Evolutionary conservation across 495 filamentous ascomycete species (phyloP).

Genomic region (Penicillium manginii): DNA sequence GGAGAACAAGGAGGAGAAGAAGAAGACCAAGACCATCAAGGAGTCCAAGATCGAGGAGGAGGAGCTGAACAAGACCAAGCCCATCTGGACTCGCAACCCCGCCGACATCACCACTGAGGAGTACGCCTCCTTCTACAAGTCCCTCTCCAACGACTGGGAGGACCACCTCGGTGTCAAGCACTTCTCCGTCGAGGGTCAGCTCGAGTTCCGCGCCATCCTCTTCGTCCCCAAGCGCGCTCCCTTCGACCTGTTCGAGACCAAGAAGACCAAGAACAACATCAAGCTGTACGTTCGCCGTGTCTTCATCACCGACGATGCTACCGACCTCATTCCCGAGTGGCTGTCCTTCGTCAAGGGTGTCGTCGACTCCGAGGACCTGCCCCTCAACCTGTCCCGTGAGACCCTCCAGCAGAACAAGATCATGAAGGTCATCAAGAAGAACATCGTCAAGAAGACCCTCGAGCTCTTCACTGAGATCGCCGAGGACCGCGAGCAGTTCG

Average conservation of each 20-base stretch:
- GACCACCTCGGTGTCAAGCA: conserved; percentile 99
- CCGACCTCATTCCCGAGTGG: conserved; percentile 99
- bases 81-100: conserved; percentile 99
- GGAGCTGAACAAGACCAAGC: conserved; percentile 99
- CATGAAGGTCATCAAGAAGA: conserved; percentile 99
- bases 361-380: conserved; percentile 98
- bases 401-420: conserved; percentile 99
- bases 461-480: conserved; percentile 99
- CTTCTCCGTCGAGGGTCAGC: conserved; percentile 99
- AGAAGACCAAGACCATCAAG: conserved; percentile 99
- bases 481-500: conserved; percentile 99
- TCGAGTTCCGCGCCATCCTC: conserved; percentile 99
- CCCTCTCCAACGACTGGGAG: conserved; percentile 98
- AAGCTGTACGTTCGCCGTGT: conserved; percentile 99
- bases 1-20: conserved; percentile 78
- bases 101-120: conserved; percentile 94
- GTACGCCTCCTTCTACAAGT: conserved; percentile 99
- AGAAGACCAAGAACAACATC: conserved; percentile 99
- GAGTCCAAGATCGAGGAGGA: conserved; percentile 98
- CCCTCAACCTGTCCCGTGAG: conserved; percentile 98
- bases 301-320: conserved; percentile 99
- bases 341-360: conserved; percentile 99
- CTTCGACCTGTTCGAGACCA: conserved; percentile 99
- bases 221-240: conserved; percentile 99
- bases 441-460: conserved; percentile 99